Base-by-base conservation (phyloP, 2,329 filamentous ascomycete species). In the Neopestalotiopsis sp. region DNA sequence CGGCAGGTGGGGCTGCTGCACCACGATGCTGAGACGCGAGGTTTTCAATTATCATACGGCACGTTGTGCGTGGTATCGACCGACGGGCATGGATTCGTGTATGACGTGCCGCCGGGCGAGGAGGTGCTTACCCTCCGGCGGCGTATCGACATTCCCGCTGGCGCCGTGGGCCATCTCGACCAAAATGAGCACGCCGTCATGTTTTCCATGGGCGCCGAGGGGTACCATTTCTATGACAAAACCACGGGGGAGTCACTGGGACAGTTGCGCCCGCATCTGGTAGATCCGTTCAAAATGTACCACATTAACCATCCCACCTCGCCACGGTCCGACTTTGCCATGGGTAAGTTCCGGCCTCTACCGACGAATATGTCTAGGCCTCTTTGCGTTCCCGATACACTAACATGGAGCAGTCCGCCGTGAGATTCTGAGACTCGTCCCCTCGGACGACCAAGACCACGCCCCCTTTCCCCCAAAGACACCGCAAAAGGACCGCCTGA, bases 31-130 rank as follows among this genome's bases (percentile, higher is more conserved):
- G 77, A 81, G 72, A 85, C 81, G 1, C 76, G 83, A 74, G 83
- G 83, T 13, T 85, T 84, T 64, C 83, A 85, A 68, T 73, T 85
- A 20, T 81, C 79, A 1, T 79, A 80, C 69, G 75, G 78, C 69
- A 83, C 80, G 0, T 78, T 85, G 2, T 84, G 83, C 67, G 83
- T 85, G 7, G 83, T 84, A 0, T 84, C 83, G 0, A 81, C 76
- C 14, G 71, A 84, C 67, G 82, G 81, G 2, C 75, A 79, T 40
- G 83, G 81, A 1, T 85, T 83, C 71, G 81, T 85, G 1, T 85
- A 84, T 69, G 81, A 84, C 67, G 78, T 84, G 32, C 61, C 63
- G 4, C 20, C 61, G 7, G 61, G 40, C 2, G 71, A 78, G 38
- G 75, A 75, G 2, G 77, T 79, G 10, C 81, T 81, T 0, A 70